Evolutionary conservation across 2,329 filamentous ascomycete species (phyloP), one percentile per base, ranked within the genome.

Genomic region (Diaporthe capsici): DNA sequence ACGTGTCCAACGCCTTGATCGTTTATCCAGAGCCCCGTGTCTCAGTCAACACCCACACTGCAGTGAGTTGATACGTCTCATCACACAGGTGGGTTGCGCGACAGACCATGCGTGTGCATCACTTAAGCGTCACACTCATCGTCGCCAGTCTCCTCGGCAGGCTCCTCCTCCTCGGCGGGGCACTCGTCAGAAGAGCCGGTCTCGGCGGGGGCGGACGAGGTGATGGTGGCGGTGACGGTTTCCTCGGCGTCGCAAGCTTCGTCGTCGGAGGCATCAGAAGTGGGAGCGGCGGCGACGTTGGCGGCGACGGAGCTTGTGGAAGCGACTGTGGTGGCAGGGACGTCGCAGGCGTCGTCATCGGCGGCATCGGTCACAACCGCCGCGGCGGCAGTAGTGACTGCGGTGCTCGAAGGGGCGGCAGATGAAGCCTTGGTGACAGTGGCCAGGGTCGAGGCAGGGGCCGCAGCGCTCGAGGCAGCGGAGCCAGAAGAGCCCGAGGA

Each of bases 181-280:
- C 74, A 68, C 20, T 65, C 74, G 4, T 49, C 63, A 37, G n/a
- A 17, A 44, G 57, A 13, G 13, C 60, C 49, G 2, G 75, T 76
- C 51, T 47, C 57, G 8, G 28, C 72, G 5, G 75, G 39, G 37
- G 25, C 10, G 22, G 34, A 31, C 5, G 71, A 63, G 7, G 75
- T 47, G 37, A 61, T 55, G 17, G 75, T 75, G 9, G 75, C 71
- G 15, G 75, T 76, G 25, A 76, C 60, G 12, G 75, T 75, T 53
- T 60, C 72, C 72, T 76, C 75, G 37, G 72, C 72, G 1, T 44
- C 51, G 44, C 72, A 76, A 25, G 58, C 60, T 1, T 76, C 75
- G 15, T 76, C 75, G 12, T 55, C 75, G 3, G 65, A 63, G 12
- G 47, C 61, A 3, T 42, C 39, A 1, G 75, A 25, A 22, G 49